Base-by-base conservation (phyloP, 257 asterid species). In the Lantana camara region DNA sequence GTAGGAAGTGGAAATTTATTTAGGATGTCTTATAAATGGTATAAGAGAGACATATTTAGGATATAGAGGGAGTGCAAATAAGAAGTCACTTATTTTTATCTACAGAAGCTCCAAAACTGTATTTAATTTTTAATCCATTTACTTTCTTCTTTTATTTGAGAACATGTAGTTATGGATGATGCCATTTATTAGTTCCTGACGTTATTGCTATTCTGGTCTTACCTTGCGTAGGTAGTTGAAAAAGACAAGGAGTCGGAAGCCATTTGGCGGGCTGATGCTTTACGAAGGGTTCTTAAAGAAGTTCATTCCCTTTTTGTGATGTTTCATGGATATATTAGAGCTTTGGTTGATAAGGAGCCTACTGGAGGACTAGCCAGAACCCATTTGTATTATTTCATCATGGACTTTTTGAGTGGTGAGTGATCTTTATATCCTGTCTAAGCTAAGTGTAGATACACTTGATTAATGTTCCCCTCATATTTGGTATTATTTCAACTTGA, bases 351-450 rank as follows among this genome's bases (percentile, higher is more conserved):
- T 77, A 90, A 80, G 81, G 99, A 94, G 71, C 95, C 96, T 4
- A 75, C 89, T 24, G 99, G 97, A 72, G 96, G 86, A 60, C 91
- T 88, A 64, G 82, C 75, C 54, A 79, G 97, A 62, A 81, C 82
- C 41, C 95, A 83, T 75, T 72, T 94, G 70, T 86, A 84, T 78
- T 85, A 80, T 73, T 94, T 94, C 86, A 76, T 90, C 77, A 84
- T 85, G 96, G 97, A 94, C 74, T 94, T 82, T 82, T 65, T 94
- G 77, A 88, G 92, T 69, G 97, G 99, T 93, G 70, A 90, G 98
- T 73, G 63, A 59, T 75, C 71, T 42, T 55, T 41, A 27, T 68
- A 57, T 64, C 64, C 75, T 59, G 23, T 64, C 64, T 27, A 60
- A 71, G 52, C 61, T 79, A 60, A 73, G 42, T 30, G 45, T 55